These are phyloP conservation scores for Jatropha multifida DNA, from an alignment of 441 rosid genomes.

Conservation along the genomic window DNA sequence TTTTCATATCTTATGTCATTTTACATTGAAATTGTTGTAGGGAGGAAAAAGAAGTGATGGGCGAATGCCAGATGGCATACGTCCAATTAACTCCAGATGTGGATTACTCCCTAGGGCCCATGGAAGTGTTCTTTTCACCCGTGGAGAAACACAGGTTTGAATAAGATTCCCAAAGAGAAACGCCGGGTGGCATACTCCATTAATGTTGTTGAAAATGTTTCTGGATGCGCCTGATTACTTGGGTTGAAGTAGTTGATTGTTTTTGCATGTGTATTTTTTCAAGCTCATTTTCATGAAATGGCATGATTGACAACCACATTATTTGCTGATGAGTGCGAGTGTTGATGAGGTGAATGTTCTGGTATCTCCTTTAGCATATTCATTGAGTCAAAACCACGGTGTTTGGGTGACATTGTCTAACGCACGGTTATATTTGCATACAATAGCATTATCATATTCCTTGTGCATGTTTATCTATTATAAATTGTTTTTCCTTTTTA, in stretches of 20 bases:
- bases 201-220: constrained; percentile 6
- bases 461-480: constrained; percentile 5
- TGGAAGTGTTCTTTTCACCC: constrained; percentile 98
- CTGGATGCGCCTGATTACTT: constrained; percentile 1
- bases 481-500: constrained; percentile 27
- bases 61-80: constrained; percentile 70
- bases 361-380: not conserved
- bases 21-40: constrained; percentile 37
- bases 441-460: constrained; percentile 15
- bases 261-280: constrained; percentile 8
- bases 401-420: not conserved
- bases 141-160: constrained; percentile 97
- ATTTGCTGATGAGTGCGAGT: not conserved
- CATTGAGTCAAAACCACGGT: not conserved
- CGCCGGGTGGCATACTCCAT: not conserved
- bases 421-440: constrained; percentile 9
- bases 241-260: not conserved
- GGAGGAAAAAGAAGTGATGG: constrained; percentile 99
- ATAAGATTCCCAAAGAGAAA: not conserved
- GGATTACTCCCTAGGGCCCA: constrained; percentile 97
- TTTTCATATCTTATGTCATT: constrained; percentile 17
- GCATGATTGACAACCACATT: not conserved
- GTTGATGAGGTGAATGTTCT: not conserved
- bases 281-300: not conserved
- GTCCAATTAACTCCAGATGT: constrained; percentile 86